Evolutionary conservation across 257 asterid genomes (phyloP), one percentile per base, ranked within the genome.

Genomic region (Voacanga thouarsii): DNA sequence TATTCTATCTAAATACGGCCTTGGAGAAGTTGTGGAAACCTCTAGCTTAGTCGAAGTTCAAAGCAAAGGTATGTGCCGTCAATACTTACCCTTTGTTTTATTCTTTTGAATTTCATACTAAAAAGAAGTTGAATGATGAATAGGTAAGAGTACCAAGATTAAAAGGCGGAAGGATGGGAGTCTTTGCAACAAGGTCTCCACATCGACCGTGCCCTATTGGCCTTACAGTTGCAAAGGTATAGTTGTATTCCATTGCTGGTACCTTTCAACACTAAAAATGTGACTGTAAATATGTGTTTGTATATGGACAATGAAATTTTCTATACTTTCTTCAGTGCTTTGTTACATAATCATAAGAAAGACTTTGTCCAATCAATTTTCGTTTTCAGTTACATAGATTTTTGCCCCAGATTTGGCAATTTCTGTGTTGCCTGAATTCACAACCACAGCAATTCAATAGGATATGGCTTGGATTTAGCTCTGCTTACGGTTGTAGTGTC

Each of bases 201-300:
- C 99, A 96, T 86, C 98, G 99, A 18, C 98, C 92, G 37, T 92
- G 97, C 82, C 98, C 98, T 26, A 89, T 96, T 82, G 99, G 99
- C 69, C 92, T 96, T 67, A 93, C 99, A 56, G 97, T 96, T 77
- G 98, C 98, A 50, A 96, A 96, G 99, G 97, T 92, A 89, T 47
- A 75, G 41, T 72, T 57, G 1, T 72, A 11, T 47, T 74, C 3
- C 64, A 18, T 12, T n/a, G 21, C 19, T 73, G 10, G 23, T 59
- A 15, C n/a, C 16, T 63, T 49, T 43, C 23, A 43, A 61, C 47
- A 59, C 2, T 3, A 39, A 75, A 18, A 60, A 75, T 63, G 23
- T 63, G 43, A 63, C 2, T 63, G 23, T 44, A 63, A 12, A 5
- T 26, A 1, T 63, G 43, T 28, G 2, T 63, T 4, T 28, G 14